Conservation (phyloP, 2,329 filamentous ascomycete genomes). For the Lasiodiplodia theobromae region DNA sequence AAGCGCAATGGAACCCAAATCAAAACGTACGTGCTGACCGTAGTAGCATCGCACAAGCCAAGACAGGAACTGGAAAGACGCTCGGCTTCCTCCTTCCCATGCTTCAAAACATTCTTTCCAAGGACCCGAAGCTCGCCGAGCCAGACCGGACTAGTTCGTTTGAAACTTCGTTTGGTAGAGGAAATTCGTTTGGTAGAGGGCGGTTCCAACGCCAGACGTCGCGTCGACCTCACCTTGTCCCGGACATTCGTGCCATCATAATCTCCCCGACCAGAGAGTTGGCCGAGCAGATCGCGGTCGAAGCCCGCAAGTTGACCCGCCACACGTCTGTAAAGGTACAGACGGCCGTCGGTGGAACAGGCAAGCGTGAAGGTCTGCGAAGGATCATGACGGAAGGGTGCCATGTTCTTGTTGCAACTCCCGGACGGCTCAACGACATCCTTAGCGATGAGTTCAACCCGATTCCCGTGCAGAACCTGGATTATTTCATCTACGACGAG, state of each 20-base stretch:
- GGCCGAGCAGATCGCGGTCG: slow-evolving; percentile 70
- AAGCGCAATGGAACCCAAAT: slow-evolving; percentile 48
- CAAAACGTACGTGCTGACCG: slow-evolving; percentile 19
- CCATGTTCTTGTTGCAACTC: slow-evolving; percentile 88
- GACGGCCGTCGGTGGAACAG: slow-evolving; percentile 90
- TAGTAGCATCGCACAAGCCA: slow-evolving; percentile 79
- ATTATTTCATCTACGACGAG: slow-evolving; percentile 69
- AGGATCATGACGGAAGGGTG: slow-evolving; percentile 78
- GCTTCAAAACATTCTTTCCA: slow-evolving; percentile 76
- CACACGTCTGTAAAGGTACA: slow-evolving; percentile 73
- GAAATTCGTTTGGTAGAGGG: too few relatives aligned
- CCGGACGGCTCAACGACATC: slow-evolving; percentile 85
- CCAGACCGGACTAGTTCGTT: not conserved
- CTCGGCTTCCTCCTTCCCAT: slow-evolving; percentile 89
- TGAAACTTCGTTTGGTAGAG: too few relatives aligned
- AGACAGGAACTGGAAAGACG: slow-evolving; percentile 97
- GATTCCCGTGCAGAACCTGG: slow-evolving; percentile 68
- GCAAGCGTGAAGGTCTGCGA: slow-evolving; percentile 72
- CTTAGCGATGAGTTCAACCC: slow-evolving; percentile 69
- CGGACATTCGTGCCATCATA: slow-evolving; percentile 66
- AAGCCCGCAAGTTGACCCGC: slow-evolving; percentile 72
- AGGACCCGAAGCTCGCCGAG: slow-evolving; percentile 66
- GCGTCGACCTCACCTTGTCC: slow-evolving; percentile 47
- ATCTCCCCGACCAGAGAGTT: slow-evolving; percentile 70
- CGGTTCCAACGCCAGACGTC: too few relatives aligned